Base-by-base conservation (phyloP, 2,329 filamentous ascomycete species). In the Alternaria angustiovoidea region DNA sequence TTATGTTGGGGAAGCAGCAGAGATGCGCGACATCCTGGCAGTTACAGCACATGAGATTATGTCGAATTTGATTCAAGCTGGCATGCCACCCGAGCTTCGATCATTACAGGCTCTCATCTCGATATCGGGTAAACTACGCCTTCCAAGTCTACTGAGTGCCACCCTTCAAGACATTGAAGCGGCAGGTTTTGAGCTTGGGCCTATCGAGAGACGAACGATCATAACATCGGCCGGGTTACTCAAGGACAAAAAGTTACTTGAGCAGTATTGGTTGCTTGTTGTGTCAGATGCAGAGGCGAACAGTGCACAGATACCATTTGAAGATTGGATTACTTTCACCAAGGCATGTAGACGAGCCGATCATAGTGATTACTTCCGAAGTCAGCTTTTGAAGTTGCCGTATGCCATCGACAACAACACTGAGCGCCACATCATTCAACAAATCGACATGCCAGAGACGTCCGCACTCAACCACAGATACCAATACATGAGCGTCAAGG, bases 241-340 rank as follows among this genome's bases (percentile, higher is more conserved):
- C 12, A 54, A 59, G 22, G 61, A 77, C 32, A 62, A 54, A 20
- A 57, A 68, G 0, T 32, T 75, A 14, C 62, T 79, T 28, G 66
- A 76, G 49, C 53, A 70, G n/a, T 59, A 66, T n/a, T 79, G 78
- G 78, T 57, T 61, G 2, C 52, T 51, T 5, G 62, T 77, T 30
- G 71, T 72, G 20, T 61, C 61, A 7, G 39, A 49, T 16, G 69
- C 73, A 12, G 68, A 74, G 47, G 47, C 43, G 2, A 61, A 74
- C 20, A 70, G 71, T 44, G 46, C 47, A 16, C 62, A 64, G 30
- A 65, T 77, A 24, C 46, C 58, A 4, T 59, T 67, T 32, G 60
- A 61, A 39, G 76, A 79, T 60, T 80, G 77, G 77, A 58, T 71
- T 5, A 70, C 71, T 9, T 62, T 79, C 44, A 70, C 71, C 20